These are phyloP conservation scores for Periglandula ipomoeae DNA, from an alignment of 2,329 filamentous ascomycete genomes.

Conservation along the genomic window DNA sequence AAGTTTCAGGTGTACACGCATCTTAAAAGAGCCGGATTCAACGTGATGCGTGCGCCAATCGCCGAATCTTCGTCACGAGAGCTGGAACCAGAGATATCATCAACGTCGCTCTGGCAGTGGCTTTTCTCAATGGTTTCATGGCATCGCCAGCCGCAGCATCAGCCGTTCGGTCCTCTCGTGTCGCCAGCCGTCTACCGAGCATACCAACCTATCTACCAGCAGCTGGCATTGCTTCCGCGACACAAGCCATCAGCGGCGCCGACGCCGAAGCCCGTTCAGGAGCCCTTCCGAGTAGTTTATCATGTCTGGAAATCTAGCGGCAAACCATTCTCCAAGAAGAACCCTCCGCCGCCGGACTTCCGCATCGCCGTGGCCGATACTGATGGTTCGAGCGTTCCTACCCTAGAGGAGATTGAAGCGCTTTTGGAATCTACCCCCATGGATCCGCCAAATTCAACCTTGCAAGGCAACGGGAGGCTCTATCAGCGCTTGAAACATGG, in stretches of 20 bases:
- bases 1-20: conserved; percentile 84
- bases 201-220: conserved; percentile 64
- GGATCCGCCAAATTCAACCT: conserved; percentile 41
- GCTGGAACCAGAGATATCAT: conserved; percentile 8
- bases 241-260: conserved; percentile 45
- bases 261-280: conserved; percentile 19
- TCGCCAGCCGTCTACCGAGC: conserved; percentile 56
- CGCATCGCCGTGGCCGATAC: conserved; percentile 75
- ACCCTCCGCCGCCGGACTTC: conserved; percentile 72
- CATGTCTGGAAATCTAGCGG: conserved; percentile 65
- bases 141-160: conserved; percentile 16
- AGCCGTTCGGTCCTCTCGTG: conserved; percentile 47
- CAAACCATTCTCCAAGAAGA: conserved; percentile 66
- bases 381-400: conserved; percentile 60
- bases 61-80: conserved; percentile 5
- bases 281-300: conserved; percentile 66
- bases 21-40: conserved; percentile 74
- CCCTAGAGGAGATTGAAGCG: conserved; percentile 58
- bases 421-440: conserved; percentile 68
- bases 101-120: conserved; percentile 39
- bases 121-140: conserved; percentile 38
- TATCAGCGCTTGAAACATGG: conserved; percentile 80
- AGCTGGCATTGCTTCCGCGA: conserved; percentile 63
- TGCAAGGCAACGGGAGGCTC: conserved; percentile 38
- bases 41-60: conserved; percentile 59